Conservation (phyloP, 805 yeast genomes). For the Brettanomyces custersianus region DNA sequence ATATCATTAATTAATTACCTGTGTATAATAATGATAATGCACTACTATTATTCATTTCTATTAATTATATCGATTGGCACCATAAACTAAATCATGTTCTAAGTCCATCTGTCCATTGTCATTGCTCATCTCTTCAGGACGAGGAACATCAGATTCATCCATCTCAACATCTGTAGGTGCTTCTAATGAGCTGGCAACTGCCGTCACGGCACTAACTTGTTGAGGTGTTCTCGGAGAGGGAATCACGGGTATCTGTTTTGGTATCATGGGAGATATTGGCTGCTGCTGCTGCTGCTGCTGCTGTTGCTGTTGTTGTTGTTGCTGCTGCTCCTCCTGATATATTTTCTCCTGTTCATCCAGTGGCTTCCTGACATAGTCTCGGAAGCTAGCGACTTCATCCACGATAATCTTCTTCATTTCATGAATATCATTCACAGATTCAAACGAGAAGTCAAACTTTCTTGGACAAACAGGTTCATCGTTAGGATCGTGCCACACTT, state of each 20-base stretch:
- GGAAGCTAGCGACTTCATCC: conserved; percentile 69
- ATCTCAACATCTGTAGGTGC: conserved; percentile 37
- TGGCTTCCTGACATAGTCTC: conserved; percentile 59
- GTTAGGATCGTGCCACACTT: conserved; percentile 85
- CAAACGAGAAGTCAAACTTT: conserved; percentile 83
- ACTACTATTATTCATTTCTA: not conserved
- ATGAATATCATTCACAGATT: conserved; percentile 71
- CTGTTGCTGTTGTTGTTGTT: conserved; percentile 9
- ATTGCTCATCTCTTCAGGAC: conserved; percentile 49
- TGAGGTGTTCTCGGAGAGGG: not conserved
- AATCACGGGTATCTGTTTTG: not conserved
- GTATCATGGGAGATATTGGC: conserved; percentile 6
- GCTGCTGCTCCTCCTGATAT: conserved; percentile 12
- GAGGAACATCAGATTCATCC: conserved; percentile 48
- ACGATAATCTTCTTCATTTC: conserved; percentile 68
- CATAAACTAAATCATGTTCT: conserved; percentile 61
- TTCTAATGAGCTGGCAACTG: conserved; percentile 17
- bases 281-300: conserved; percentile 12
- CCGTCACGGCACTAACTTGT: not conserved
- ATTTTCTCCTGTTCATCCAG: conserved; percentile 10
- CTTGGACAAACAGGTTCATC: conserved; percentile 82
- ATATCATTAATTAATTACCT: conserved; percentile 16
- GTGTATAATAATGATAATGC: not conserved
- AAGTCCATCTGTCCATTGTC: conserved; percentile 32
- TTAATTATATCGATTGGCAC: conserved; percentile 43